Evolutionary conservation across 345 rosid species (phyloP).

Genomic region (Aurinia saxatilis): DNA sequence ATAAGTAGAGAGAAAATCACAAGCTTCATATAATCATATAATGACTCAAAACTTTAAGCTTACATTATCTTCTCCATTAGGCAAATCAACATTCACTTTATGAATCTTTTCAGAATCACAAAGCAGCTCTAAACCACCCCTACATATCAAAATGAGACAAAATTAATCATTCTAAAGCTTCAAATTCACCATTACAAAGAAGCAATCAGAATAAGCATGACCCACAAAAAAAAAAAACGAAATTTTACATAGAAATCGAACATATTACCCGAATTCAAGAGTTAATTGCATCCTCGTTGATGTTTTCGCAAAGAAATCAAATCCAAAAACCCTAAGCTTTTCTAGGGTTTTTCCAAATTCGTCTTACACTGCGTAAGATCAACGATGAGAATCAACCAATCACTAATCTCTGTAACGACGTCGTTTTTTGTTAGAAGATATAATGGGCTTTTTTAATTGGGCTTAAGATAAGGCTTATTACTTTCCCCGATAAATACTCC

Average conservation of each 20-base stretch:
- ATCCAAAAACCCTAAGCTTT: neutral
- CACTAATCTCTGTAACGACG: neutral
- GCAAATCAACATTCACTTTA: constrained; percentile 49
- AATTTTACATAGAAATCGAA: neutral
- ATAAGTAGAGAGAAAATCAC: neutral
- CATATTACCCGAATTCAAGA: constrained; percentile 69
- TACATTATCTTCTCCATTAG: constrained; percentile 50
- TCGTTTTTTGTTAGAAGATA: neutral
- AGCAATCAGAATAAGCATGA: neutral
- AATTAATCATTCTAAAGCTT: neutral
- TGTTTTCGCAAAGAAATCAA: neutral
- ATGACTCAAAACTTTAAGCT: neutral
- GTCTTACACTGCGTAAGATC: neutral
- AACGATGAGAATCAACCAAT: neutral
- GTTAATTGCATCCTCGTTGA: constrained; percentile 55
- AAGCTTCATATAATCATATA: neutral
- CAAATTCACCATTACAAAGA: neutral
- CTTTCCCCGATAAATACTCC: neutral
- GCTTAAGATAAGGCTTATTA: neutral
- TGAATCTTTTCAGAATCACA: constrained; percentile 70
- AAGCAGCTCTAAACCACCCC: constrained; percentile 85
- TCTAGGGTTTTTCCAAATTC: constrained; percentile 15
- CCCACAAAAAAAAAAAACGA: neutral
- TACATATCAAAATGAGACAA: constrained; percentile 22
- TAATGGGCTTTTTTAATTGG: neutral